Conservation (phyloP, 768 basidiomycete genomes). For the Gautieria morchelliformis region DNA sequence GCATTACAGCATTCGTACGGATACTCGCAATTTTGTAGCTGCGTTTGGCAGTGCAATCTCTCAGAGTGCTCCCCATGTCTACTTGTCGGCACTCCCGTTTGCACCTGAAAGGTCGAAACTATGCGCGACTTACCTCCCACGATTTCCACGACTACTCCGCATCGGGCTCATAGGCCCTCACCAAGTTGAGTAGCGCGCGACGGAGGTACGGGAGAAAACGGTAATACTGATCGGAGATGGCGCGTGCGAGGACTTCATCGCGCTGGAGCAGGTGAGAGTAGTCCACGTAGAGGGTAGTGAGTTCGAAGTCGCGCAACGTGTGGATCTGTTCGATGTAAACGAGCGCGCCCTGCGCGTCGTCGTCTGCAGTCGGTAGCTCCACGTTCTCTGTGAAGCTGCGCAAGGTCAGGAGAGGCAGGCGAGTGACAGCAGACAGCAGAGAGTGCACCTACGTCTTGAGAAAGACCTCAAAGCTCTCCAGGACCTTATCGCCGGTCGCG, state of each 20-base stretch:
- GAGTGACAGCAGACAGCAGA: background rate
- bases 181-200: constrained; percentile 82
- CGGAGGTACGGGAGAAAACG: constrained; percentile 92
- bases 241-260: constrained; percentile 89
- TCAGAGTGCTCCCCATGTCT: too few relatives aligned
- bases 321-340: constrained; percentile 91
- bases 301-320: constrained; percentile 88
- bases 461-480: constrained; percentile 86
- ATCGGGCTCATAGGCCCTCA: constrained; percentile 82
- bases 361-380: constrained; percentile 59
- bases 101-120: too few relatives aligned
- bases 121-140: too few relatives aligned
- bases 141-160: too few relatives aligned
- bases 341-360: constrained; percentile 51
- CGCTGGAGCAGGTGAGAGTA: constrained; percentile 81
- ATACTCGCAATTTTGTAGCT: too few relatives aligned
- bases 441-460: constrained; percentile 65
- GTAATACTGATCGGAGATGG: constrained; percentile 92
- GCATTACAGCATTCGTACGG: too few relatives aligned
- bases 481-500: constrained; percentile 93
- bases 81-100: too few relatives aligned
- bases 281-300: constrained; percentile 95
- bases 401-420: constrained; percentile 7
- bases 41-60: too few relatives aligned
- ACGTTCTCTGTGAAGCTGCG: constrained; percentile 81